Percentiles rank a stretch among this genome's conserved stretches.
phyloP scores from a whole-genome alignment of 768 basidiomycete species.

The Kwoniella sp. region DNA sequence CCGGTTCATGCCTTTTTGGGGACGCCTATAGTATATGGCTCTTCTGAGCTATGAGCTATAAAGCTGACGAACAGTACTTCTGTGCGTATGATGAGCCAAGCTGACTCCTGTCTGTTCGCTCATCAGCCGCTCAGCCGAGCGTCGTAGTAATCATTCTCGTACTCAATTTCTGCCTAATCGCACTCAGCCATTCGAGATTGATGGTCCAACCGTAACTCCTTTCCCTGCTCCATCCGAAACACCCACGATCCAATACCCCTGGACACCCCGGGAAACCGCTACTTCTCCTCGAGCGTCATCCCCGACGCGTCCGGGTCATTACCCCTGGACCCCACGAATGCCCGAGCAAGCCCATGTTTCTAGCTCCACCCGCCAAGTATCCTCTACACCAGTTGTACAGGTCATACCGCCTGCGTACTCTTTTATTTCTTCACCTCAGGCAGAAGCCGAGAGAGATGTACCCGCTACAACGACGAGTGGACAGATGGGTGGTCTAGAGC shows the following conservation, averaged over 20 bases:
- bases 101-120: not conserved
- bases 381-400: not conserved
- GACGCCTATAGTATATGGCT: no score
- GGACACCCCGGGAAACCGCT: not conserved
- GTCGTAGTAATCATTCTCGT: not conserved
- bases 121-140: not conserved
- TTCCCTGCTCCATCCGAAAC: not conserved
- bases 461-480: not conserved
- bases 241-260: not conserved
- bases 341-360: not conserved
- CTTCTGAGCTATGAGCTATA: no score
- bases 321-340: not conserved
- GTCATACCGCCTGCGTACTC: slow-evolving; percentile 1
- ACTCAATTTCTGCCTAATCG: not conserved
- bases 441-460: not conserved
- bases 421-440: not conserved
- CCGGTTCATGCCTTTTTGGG: no score
- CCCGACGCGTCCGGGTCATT: not conserved
- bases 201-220: not conserved
- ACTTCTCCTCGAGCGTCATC: not conserved
- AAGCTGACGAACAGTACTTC: no score
- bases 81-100: no score
- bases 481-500: not conserved
- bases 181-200: not conserved
- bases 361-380: not conserved